Percentiles rank a stretch among this genome's conserved stretches.
phyloP scores from a whole-genome alignment of 2,329 filamentous ascomycete genomes.

The Nigrograna mackinnonii region DNA sequence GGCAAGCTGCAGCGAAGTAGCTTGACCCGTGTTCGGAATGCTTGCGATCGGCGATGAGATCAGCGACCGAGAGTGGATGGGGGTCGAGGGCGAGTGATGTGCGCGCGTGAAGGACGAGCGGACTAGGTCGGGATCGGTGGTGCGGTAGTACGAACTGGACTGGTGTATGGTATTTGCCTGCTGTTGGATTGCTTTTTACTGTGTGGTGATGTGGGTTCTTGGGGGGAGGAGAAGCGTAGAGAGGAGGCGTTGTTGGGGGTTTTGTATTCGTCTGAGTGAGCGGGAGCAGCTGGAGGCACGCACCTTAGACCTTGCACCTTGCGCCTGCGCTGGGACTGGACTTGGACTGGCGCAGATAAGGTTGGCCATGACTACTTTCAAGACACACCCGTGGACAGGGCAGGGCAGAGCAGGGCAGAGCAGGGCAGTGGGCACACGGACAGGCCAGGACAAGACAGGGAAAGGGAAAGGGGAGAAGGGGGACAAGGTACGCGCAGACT shows the following conservation, averaged over 20 bases:
- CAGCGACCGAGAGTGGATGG: constrained; percentile 28
- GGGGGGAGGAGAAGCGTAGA: not conserved
- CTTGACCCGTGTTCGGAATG: constrained; percentile 26
- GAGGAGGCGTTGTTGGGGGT: not conserved
- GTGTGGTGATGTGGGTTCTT: not conserved
- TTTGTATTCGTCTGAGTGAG: not conserved
- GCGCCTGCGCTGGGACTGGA: too few relatives aligned
- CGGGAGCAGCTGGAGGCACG: not conserved
- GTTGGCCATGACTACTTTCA: not conserved
- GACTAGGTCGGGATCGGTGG: not conserved
- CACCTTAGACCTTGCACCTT: too few relatives aligned
- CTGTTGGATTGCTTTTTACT: not conserved
- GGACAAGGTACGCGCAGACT: too few relatives aligned
- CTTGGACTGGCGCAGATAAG: constrained; percentile 2
- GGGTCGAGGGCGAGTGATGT: constrained; percentile 4
- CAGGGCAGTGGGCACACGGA: not conserved
- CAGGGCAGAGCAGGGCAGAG: not conserved
- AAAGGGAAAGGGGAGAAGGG: too few relatives aligned
- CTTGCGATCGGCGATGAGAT: constrained; percentile 36
- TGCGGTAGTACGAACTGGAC: not conserved
- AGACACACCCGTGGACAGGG: not conserved
- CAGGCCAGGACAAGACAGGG: too few relatives aligned
- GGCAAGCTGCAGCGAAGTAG: constrained; percentile 37
- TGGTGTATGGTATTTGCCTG: not conserved
- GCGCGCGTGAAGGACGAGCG: constrained; percentile 1